These are phyloP conservation scores for Fusarium tjaetaba DNA, from an alignment of 2,329 filamentous ascomycete species.

Conservation along the genomic window DNA sequence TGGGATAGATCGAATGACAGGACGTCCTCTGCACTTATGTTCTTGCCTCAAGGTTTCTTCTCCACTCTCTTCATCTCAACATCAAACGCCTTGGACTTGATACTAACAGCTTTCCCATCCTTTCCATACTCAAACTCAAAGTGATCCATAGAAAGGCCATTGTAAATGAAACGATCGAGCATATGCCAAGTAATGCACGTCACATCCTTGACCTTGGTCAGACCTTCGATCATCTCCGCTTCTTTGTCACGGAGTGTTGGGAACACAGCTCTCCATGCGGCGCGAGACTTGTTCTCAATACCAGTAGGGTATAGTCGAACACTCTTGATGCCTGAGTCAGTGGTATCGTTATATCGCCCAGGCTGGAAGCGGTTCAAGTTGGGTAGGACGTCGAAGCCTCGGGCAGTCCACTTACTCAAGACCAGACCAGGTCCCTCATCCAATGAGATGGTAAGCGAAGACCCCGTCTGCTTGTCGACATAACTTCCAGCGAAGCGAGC, in stretches of 20 bases:
- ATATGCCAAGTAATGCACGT: conserved; percentile 8
- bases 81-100: conserved; percentile 1
- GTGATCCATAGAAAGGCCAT: neutral
- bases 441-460: neutral
- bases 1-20: fast-evolving
- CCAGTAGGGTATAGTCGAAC: neutral
- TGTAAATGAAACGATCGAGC: conserved; percentile 2
- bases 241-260: neutral
- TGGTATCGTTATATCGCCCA: neutral
- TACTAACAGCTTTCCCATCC: neutral
- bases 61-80: neutral
- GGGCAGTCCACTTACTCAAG: neutral
- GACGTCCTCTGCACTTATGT: fast-evolving
- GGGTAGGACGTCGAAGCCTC: neutral
- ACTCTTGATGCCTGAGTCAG: neutral
- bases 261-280: conserved; percentile 3
- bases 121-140: neutral
- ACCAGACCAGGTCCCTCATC: neutral
- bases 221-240: neutral
- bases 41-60: neutral
- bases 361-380: conserved; percentile 8
- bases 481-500: neutral
- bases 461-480: neutral
- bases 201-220: neutral
- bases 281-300: neutral